These are phyloP conservation scores for Globisporangium cylindrosporum DNA, from an alignment of 352 stramenopile species.

Conservation along the genomic window DNA sequence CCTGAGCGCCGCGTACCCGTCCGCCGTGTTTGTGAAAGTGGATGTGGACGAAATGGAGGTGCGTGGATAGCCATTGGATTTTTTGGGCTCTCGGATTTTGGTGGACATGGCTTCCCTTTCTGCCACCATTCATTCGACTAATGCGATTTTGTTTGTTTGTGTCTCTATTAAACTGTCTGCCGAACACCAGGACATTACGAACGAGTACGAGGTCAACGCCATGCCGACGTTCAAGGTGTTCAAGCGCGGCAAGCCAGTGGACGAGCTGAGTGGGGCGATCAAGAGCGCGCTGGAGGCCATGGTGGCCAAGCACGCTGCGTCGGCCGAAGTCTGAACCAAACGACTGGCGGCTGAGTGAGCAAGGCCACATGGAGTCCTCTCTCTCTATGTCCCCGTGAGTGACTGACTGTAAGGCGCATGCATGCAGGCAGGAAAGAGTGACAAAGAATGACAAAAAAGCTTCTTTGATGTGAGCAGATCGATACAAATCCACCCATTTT, in stretches of 20 bases:
- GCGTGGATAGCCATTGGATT: not conserved
- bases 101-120: not conserved
- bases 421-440: not conserved
- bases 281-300: slow-evolving; percentile 53
- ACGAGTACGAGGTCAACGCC: slow-evolving; percentile 63
- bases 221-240: slow-evolving; percentile 95
- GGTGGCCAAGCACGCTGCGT: slow-evolving; percentile 39
- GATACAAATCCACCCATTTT: not conserved
- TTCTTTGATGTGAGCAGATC: not conserved
- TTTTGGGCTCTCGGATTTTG: slow-evolving; percentile 3
- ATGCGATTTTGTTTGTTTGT: not conserved
- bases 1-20: slow-evolving; percentile 53
- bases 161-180: not conserved
- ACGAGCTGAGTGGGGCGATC: slow-evolving; percentile 83
- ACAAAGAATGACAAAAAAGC: not conserved
- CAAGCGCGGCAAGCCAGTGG: slow-evolving; percentile 85
- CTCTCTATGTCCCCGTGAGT: not conserved
- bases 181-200: slow-evolving; percentile 43
- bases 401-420: not conserved
- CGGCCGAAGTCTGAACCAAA: not conserved
- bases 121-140: not conserved
- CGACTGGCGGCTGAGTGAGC: not conserved
- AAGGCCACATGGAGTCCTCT: not conserved
- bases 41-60: slow-evolving; percentile 77
- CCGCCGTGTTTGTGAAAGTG: slow-evolving; percentile 65